Evolutionary conservation across 768 basidiomycete species (phyloP), one percentile per base, ranked within the genome.

Genomic region (Ramaria sp.): DNA sequence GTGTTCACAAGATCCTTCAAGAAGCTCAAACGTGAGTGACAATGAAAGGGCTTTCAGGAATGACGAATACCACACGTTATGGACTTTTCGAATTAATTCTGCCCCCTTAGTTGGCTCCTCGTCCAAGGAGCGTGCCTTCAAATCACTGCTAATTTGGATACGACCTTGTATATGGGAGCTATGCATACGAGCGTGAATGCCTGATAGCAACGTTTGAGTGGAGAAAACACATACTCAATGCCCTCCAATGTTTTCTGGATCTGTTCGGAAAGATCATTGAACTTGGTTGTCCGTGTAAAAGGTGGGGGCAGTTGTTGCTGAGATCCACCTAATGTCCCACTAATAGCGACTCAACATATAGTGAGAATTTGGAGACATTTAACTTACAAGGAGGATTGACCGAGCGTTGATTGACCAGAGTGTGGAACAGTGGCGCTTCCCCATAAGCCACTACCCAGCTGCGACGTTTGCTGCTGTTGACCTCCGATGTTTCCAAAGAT

Each of bases 221-320:
- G 36, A 48, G 32, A 25, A 41, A n/a, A 41, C 39, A 3, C 39
- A 56, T 59, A 90, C 88, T 91, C 88, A 41, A 91, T 77, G 37
- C 66, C 64, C 62, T 89, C 88, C 16, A 91, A 71, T 3, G 67
- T 71, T 57, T 68, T 79, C 67, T 80, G 85, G 20, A 82, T 57
- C 2, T 79, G 73, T 49, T 90, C 87, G 0, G 85, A 81, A 3
- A 90, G 67, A 63, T 91, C 88, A 52, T 90, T 91, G 66, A 88
- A 91, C 63, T 88, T 90, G 0, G 86, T 87, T 0, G 73, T 71
- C 55, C 70, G 75, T 27, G 71, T 71, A 41, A 73, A 70, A 18
- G 65, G 13, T 32, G 63, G 57, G 18, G 62, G 64, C 6, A 59
- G 32, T 54, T 67, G 47, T 55, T 64, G 57, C 30, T 63, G 64